Conservation (phyloP, 805 yeast genomes). For the Candida corydali region DNA sequence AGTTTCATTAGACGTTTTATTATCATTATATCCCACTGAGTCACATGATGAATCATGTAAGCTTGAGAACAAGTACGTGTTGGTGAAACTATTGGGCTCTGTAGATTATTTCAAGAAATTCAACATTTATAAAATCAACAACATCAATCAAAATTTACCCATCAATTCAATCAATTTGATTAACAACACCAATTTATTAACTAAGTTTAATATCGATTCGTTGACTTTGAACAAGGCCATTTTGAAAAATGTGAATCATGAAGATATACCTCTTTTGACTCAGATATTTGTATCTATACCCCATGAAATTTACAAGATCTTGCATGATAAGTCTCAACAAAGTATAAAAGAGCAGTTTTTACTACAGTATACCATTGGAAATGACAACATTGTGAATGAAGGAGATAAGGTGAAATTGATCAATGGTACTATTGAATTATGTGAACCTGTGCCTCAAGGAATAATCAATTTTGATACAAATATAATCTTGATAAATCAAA, state of each 20-base stretch:
- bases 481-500: conserved; percentile 47
- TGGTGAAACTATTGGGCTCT: conserved; percentile 36
- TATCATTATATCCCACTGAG: conserved; percentile 27
- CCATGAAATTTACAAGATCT: conserved; percentile 30
- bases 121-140: conserved; percentile 32
- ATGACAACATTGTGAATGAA: conserved; percentile 30
- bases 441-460: conserved; percentile 79
- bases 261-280: conserved; percentile 36
- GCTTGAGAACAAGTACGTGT: conserved; percentile 18
- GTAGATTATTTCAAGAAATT: conserved; percentile 31
- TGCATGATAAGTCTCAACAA: conserved; percentile 26
- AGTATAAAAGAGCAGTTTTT: conserved; percentile 32
- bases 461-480: conserved; percentile 40
- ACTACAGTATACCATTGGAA: conserved; percentile 17
- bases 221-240: conserved; percentile 41
- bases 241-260: conserved; percentile 28
- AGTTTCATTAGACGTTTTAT: conserved; percentile 30
- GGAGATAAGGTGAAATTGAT: conserved; percentile 41
- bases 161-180: conserved; percentile 31
- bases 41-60: neutral
- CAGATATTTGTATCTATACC: conserved; percentile 48
- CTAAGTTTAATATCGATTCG: conserved; percentile 26
- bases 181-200: conserved; percentile 31
- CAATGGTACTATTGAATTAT: conserved; percentile 50
- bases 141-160: conserved; percentile 23